These are phyloP conservation scores for Colletotrichum lentis DNA, from an alignment of 2,329 filamentous ascomycete genomes.

Conservation along the genomic window DNA sequence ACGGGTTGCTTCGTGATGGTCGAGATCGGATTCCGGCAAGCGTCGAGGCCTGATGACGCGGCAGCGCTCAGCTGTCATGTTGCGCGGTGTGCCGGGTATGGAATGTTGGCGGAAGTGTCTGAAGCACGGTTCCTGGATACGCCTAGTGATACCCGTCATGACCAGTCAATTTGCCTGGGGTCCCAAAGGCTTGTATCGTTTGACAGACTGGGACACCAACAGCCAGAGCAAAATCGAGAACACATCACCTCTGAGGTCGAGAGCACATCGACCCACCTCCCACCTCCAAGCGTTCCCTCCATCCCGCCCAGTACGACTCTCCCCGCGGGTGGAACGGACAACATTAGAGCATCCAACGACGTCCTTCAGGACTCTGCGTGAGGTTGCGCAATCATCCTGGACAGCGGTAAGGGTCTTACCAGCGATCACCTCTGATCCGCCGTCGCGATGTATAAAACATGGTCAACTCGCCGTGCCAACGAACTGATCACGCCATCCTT, in stretches of 20 bases:
- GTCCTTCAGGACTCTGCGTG: not conserved
- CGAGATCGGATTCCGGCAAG: conserved; percentile 3
- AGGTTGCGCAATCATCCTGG: no score
- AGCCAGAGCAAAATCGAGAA: not conserved
- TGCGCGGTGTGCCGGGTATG: not conserved
- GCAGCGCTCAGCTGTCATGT: not conserved
- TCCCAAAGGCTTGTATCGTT: not conserved
- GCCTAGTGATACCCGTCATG: not conserved
- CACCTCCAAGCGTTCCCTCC: conserved; percentile 3
- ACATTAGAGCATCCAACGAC: conserved; percentile 14
- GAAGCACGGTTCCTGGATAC: not conserved
- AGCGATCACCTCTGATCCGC: not conserved
- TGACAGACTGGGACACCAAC: not conserved
- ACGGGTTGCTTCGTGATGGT: conserved; percentile 7
- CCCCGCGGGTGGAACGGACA: conserved; percentile 30
- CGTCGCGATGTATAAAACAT: conserved; percentile 23
- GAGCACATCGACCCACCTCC: not conserved
- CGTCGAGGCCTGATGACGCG: not conserved
- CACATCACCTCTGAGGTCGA: not conserved
- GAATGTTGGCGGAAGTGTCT: no score
- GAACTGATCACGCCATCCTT: conserved; percentile 15
- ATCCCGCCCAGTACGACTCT: conserved; percentile 17
- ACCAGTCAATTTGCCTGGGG: no score
- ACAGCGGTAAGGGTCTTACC: not conserved
- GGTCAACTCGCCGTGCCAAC: not conserved